Base-by-base conservation (phyloP, 169 alveolate species). In the Miamiensis avidus region DNA sequence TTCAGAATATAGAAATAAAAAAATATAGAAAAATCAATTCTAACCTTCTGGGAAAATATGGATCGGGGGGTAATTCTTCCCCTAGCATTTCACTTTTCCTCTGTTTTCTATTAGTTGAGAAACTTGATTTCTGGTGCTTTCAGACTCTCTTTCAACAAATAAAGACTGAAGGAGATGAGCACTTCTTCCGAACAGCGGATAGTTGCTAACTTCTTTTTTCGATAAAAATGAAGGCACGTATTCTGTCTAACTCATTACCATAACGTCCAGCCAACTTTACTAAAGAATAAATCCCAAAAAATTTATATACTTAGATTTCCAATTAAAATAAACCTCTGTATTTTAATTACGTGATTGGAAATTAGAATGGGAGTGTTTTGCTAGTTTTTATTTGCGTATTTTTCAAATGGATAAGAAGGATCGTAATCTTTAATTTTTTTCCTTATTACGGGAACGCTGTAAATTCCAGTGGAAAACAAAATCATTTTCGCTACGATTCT, bases 31-130 rank as follows among this genome's bases (percentile, higher is more conserved):
- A 49, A 11, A 49, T 49, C 20, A 49, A 49, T 49, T 49, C 20
- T 49, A 11, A 49, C 69, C 96, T 84, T 93, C 96, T 30, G 96
- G 95, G 76, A 89, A 93, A 31, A 93, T 84, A 64, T 87, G 76
- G 30, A 93, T 78, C 31, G 95, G 95, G 34, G 93, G 89, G 29
- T 88, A 88, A 29, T 81, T 74, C n/a, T 88, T 81, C 25, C 92
- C 93, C 65, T 91, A 75, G n/a, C 88, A 82, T 65, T 85, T 85
- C 26, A 78, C 86, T 81, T 91, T 83, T 69, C 78, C 87, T 78
- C 93, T 89, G 76, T 85, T 34, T 30, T 75, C 74, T 31, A 93
- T 87, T 85, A 83, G 74, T 31, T 89, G 83, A 29, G 85, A 81
- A 65, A 91, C 89, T 34, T 83, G 81, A 31, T 84, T 64, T 83